Evolutionary conservation across 129 eudicot genomes (phyloP), one percentile per base, ranked within the genome.

Genomic region (Smallanthus sonchifolius): DNA sequence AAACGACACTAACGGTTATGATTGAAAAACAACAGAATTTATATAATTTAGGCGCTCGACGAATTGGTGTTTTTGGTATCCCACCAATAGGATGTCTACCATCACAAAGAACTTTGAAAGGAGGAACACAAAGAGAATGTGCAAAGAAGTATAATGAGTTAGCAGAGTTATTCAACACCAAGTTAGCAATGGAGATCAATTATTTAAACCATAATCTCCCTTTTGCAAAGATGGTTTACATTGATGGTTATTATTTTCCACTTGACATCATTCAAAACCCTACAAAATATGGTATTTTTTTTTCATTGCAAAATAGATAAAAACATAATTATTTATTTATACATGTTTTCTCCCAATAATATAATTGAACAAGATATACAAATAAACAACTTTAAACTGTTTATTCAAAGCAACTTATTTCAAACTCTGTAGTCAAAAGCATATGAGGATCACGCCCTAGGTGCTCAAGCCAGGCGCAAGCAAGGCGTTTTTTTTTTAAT

Each of bases 11-110:
- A n/a, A 54, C 32, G 42, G 42, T 65, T 51, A 19, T 16, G 45
- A 40, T 32, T 72, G 74, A 17, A 72, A 70, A 72, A 44, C 73
- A 13, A 61, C 69, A 92, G 97, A 87, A 83, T 7, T 65, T 92
- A 79, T 87, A 92, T 64, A 45, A 37, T 37, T 37, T 89, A 36
- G 98, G 98, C 60, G 96, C 79, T 55, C 88, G 96, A 28, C 78
- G 88, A 69, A 84, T 87, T 4, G 96, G 86, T 35, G 83, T 90
- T 34, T 80, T 82, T 42, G 80, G 92, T 56, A 48, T 88, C 44
- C 95, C 95, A 48, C 98, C 98, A 1, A 67, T 87, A 43, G 98
- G 98, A 55, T 87, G 95, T 77, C 54, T 90, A 66, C 98, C 96
- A 13, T 84, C 95, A 56, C 95, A 85, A 52, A 84, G 98, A 78